Evolutionary conservation across 768 basidiomycete species (phyloP).

Genomic region (Amanita muscaria): DNA sequence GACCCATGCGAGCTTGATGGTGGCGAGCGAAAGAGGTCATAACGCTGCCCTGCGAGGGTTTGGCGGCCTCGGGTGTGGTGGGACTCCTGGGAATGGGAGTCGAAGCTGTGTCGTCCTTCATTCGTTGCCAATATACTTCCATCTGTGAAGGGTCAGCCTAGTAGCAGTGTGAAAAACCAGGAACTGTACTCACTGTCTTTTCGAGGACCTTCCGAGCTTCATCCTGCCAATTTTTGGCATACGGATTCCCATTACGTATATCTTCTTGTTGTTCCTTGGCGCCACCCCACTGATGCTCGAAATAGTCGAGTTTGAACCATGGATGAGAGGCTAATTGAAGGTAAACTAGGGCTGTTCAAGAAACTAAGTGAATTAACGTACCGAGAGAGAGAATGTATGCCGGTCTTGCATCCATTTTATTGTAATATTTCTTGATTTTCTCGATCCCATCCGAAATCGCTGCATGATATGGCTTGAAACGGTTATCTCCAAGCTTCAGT

Average conservation of each 20-base stretch:
- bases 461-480: constrained; percentile 15
- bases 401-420: constrained; percentile 14
- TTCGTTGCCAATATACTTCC: neutral
- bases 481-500: constrained; percentile 9
- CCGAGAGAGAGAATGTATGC: constrained; percentile 17
- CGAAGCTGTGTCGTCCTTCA: no score
- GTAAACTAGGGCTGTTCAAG: neutral
- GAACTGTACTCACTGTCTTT: neutral
- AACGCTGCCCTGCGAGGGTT: no score
- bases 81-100: no score
- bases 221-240: constrained; percentile 3
- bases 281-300: neutral
- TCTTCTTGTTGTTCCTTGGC: neutral
- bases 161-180: neutral
- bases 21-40: no score
- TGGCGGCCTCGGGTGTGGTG: no score
- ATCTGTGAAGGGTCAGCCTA: neutral
- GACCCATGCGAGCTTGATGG: neutral
- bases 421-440: constrained; percentile 20
- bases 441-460: constrained; percentile 13
- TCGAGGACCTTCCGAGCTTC: neutral
- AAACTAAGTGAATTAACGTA: constrained; percentile 8
- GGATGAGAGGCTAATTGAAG: constrained; percentile 20
- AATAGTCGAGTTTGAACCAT: constrained; percentile 22
- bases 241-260: neutral